Conservation (phyloP, 768 basidiomycete genomes). For the Multifurca ochricompacta region DNA sequence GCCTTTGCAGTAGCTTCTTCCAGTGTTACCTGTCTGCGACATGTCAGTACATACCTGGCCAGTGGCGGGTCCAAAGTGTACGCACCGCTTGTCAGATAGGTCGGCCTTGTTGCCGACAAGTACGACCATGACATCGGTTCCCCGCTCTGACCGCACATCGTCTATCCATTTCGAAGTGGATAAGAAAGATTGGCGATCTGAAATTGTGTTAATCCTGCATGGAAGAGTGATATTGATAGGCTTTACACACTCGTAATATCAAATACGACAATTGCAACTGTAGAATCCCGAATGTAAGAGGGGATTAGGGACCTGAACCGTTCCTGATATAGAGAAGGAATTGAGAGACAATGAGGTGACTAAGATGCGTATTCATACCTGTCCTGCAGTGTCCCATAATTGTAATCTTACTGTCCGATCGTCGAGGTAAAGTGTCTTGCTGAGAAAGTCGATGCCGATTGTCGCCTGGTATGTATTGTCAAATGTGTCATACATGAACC, state of each 20-base stretch:
- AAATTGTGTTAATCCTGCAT: neutral
- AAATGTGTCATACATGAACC: conserved; percentile 99
- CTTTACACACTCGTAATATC: conserved; percentile 87
- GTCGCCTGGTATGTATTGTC: conserved; percentile 99
- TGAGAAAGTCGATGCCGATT: conserved; percentile 97
- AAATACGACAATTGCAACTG: conserved; percentile 97
- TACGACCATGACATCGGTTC: conserved; percentile 97
- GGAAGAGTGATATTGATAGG: neutral
- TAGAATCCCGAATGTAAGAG: conserved; percentile 97
- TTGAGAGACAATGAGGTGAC: neutral
- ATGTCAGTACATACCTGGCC: neutral
- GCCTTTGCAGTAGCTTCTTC: conserved; percentile 94
- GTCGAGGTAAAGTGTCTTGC: conserved; percentile 99
- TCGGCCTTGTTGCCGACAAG: conserved; percentile 99
- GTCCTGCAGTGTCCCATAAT: conserved; percentile 97
- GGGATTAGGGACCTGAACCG: conserved; percentile 96
- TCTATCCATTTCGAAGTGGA: conserved; percentile 99
- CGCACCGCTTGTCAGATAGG: conserved; percentile 93
- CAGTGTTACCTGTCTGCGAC: conserved; percentile 87
- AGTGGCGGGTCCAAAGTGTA: conserved; percentile 7
- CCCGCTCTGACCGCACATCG: conserved; percentile 94
- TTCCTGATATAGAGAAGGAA: conserved; percentile 47
- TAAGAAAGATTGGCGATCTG: conserved; percentile 95
- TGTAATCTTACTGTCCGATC: conserved; percentile 97
- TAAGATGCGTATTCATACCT: conserved; percentile 40